Percentiles rank a stretch among this genome's conserved stretches.
phyloP scores from a whole-genome alignment of 805 yeast species.

The Kazachstania taianensis region DNA sequence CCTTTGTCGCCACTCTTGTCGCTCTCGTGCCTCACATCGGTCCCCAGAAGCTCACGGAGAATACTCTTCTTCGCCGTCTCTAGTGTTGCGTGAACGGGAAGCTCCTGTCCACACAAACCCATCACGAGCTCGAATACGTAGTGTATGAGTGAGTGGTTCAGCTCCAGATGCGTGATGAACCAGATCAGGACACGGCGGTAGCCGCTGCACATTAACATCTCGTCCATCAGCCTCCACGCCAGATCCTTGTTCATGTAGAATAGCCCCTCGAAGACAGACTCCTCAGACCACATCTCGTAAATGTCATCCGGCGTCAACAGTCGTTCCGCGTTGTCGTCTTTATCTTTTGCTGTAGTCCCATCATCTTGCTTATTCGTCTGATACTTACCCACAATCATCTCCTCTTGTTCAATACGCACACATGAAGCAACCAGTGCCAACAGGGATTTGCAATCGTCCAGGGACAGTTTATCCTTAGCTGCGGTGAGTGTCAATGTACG shows the following conservation, averaged over 20 bases:
- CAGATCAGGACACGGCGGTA: conserved; percentile 54
- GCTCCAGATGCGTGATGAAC: conserved; percentile 54
- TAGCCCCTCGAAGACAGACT: conserved; percentile 41
- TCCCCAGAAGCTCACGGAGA: conserved; percentile 4
- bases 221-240: conserved; percentile 52
- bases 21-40: too few species aligned
- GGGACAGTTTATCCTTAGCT: conserved; percentile 10
- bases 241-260: conserved; percentile 42
- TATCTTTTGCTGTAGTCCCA: not conserved
- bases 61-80: conserved; percentile 6
- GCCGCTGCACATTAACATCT: conserved; percentile 60
- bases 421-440: conserved; percentile 42
- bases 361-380: not conserved
- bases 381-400: conserved; percentile 16
- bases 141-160: conserved; percentile 46
- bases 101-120: conserved; percentile 42
- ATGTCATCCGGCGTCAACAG: conserved; percentile 40
- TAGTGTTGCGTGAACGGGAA: conserved; percentile 5
- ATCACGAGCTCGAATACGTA: conserved; percentile 53
- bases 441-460: conserved; percentile 12
- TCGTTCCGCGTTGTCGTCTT: too few species aligned
- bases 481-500: conserved; percentile 13
- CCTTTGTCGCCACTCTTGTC: conserved; percentile 2
- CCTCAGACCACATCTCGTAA: conserved; percentile 37
- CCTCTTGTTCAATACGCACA: conserved; percentile 35